These are phyloP conservation scores for Aechmea fasciata DNA, from an alignment of 176 grass and related monocot genomes.

Conservation along the genomic window DNA sequence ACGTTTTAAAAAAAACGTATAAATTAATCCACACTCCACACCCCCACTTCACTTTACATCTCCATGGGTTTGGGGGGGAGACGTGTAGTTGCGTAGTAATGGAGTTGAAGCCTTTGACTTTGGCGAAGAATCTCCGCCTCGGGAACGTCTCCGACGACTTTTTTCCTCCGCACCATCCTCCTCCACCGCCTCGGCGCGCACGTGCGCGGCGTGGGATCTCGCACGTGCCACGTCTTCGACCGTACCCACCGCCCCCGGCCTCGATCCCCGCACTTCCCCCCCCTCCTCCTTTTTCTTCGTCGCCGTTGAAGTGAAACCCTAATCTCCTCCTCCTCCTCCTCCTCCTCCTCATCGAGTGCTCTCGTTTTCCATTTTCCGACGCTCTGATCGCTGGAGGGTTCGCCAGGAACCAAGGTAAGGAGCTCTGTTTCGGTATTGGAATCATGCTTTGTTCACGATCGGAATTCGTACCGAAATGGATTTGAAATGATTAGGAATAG, in stretches of 20 bases:
- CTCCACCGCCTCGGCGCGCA: no score
- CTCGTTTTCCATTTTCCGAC: not conserved
- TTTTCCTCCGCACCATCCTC: no score
- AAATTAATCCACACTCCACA: no score
- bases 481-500: no score
- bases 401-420: no score
- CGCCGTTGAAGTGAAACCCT: not conserved
- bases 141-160: not conserved
- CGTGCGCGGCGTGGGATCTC: no score
- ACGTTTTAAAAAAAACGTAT: no score
- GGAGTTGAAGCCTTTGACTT: not conserved
- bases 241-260: not conserved
- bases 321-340: not conserved
- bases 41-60: no score
- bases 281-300: not conserved
- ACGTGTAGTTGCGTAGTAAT: no score
- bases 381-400: not conserved
- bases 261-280: not conserved
- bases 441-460: no score
- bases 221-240: not conserved
- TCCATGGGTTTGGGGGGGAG: no score
- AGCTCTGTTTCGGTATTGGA: not conserved
- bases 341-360: not conserved
- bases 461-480: no score
- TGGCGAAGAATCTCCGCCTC: not conserved